Conservation (phyloP, 768 basidiomycete genomes). For the Leccinum olivaceopallidum region DNA sequence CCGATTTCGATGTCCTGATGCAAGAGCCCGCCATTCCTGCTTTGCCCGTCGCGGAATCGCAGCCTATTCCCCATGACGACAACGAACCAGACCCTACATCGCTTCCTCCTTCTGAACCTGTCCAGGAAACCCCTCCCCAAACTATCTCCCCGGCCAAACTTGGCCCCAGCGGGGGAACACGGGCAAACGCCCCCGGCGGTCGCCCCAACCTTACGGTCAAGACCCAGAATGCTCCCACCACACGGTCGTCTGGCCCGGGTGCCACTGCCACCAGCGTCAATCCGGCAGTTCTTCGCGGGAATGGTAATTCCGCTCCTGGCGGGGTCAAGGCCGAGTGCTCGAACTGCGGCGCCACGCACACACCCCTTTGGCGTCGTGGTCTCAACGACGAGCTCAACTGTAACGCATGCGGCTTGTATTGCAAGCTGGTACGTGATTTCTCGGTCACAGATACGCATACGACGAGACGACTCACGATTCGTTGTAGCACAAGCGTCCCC, state of each 20-base stretch:
- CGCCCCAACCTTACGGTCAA: slow-evolving; percentile 43
- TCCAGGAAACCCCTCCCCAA: slow-evolving; percentile 45
- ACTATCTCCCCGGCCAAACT: slow-evolving; percentile 62
- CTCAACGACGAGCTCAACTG: slow-evolving; percentile 89
- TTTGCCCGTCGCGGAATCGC: slow-evolving; percentile 15
- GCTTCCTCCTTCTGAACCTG: slow-evolving; percentile 36
- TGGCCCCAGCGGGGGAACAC: slow-evolving; percentile 52
- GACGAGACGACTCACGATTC: neutral
- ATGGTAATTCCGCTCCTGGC: no score
- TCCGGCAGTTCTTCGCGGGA: no score
- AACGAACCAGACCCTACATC: slow-evolving; percentile 12
- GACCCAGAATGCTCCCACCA: slow-evolving; percentile 28
- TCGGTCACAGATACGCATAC: neutral
- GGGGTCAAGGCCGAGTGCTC: no score
- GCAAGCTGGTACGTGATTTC: slow-evolving; percentile 64
- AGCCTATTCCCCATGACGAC: slow-evolving; percentile 4
- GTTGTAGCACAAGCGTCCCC: slow-evolving; percentile 80
- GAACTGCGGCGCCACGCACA: slow-evolving; percentile 80
- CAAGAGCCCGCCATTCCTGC: slow-evolving; percentile 23
- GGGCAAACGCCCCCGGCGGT: slow-evolving; percentile 43
- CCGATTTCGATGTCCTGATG: slow-evolving; percentile 30
- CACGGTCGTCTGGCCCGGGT: slow-evolving; percentile 59
- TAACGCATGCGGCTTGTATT: slow-evolving; percentile 87
- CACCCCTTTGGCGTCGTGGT: slow-evolving; percentile 84
- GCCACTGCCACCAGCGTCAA: slow-evolving; percentile 49